Evolutionary conservation across 305 asterid species (phyloP).

Genomic region (Solanum hybrid): DNA sequence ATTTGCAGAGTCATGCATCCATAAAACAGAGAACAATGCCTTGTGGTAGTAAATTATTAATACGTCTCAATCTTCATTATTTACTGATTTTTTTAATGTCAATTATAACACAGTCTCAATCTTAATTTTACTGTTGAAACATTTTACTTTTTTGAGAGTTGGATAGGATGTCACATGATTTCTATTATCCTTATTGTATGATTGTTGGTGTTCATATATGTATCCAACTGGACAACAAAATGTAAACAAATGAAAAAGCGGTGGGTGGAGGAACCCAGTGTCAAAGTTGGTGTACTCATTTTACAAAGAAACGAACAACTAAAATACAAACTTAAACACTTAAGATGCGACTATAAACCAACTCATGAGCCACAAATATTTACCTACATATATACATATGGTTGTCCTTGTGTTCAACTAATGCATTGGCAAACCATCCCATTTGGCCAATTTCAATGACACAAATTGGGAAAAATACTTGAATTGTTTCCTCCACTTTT

Average conservation of each 20-base stretch:
- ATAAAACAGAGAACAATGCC: neutral
- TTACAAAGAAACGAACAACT: neutral
- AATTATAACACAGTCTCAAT: neutral
- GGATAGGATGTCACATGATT: constrained; percentile 1
- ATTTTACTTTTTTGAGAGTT: neutral
- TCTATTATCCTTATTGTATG: neutral
- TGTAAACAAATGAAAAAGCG: neutral
- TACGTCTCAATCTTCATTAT: neutral
- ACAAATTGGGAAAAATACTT: neutral
- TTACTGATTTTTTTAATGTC: neutral
- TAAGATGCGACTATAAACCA: neutral
- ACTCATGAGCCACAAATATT: neutral
- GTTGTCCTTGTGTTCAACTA: neutral
- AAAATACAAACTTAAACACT: constrained; percentile 2
- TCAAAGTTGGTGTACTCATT: neutral
- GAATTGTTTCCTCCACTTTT: neutral
- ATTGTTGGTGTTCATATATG: neutral
- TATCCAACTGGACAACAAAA: neutral
- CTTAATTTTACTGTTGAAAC: neutral
- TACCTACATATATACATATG: neutral
- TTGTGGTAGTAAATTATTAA: neutral
- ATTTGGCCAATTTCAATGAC: neutral
- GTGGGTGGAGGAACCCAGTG: constrained; percentile 1
- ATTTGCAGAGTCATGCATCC: neutral
- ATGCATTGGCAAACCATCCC: neutral